Conservation (phyloP, 176 grass and related monocot species). For the Canna indica region DNA sequence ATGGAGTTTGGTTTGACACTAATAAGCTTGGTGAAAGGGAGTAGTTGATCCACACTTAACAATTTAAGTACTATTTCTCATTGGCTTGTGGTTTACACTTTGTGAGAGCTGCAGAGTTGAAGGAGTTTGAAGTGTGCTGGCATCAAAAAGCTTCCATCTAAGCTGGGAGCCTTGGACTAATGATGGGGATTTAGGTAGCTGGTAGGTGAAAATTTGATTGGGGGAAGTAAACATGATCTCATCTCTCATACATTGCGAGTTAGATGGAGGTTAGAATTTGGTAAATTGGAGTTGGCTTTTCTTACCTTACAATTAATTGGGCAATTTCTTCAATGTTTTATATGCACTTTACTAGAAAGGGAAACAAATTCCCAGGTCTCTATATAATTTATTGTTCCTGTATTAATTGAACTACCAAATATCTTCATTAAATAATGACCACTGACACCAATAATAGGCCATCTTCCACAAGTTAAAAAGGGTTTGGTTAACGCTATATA, state of each 20-base stretch:
- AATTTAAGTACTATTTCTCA: neutral
- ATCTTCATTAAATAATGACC: no score
- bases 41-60: neutral
- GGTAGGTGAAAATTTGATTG: neutral
- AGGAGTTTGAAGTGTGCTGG: neutral
- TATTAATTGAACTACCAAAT: no score
- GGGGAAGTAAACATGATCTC: neutral
- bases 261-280: neutral
- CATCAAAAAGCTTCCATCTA: neutral
- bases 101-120: neutral
- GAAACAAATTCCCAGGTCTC: no score
- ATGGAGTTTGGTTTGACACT: constrained; percentile 13
- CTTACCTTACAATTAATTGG: no score
- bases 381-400: no score
- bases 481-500: no score
- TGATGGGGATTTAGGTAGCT: neutral
- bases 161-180: neutral
- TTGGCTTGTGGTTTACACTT: neutral
- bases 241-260: neutral
- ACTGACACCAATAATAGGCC: no score
- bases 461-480: no score
- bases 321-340: no score
- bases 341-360: no score
- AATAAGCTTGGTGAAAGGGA: neutral
- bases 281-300: no score